phyloP scores from a whole-genome alignment of 164 flowering plant species.

The Echeveria elegans region DNA sequence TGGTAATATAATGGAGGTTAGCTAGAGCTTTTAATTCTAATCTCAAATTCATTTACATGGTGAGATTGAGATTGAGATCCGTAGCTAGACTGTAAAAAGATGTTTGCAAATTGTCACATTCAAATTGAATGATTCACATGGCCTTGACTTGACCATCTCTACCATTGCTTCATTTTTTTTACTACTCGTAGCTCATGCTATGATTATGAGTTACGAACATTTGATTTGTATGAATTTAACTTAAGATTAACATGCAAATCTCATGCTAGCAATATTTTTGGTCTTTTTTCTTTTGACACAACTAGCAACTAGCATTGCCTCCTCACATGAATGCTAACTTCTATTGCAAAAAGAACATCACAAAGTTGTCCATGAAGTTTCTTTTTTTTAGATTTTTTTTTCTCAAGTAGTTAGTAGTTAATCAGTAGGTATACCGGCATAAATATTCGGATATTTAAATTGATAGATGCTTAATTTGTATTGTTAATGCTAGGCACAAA shows the following conservation, averaged over 20 bases:
- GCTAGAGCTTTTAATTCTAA: neutral
- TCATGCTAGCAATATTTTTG: neutral
- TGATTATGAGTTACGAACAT: neutral
- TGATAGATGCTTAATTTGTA: too few species aligned
- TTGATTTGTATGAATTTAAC: neutral
- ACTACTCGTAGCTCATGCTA: neutral
- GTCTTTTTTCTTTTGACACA: neutral
- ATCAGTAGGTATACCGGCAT: slow-evolving; percentile 1
- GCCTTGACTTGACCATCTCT: too few species aligned
- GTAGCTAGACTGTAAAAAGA: neutral
- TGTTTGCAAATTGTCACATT: neutral
- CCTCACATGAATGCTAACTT: neutral
- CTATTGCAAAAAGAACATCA: neutral
- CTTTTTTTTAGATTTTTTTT: neutral
- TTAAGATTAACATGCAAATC: neutral
- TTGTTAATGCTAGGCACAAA: neutral
- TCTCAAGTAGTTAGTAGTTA: neutral
- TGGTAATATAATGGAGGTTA: neutral
- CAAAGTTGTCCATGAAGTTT: neutral
- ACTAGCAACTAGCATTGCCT: neutral
- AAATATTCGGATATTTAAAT: too few species aligned
- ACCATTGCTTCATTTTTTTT: too few species aligned
- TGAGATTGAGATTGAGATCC: neutral
- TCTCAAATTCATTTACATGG: neutral
- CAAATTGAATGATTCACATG: slow-evolving; percentile 5